Evolutionary conservation across 2,329 filamentous ascomycete species (phyloP), one percentile per base, ranked within the genome.

Genomic region (Drechslerella dactyloides): DNA sequence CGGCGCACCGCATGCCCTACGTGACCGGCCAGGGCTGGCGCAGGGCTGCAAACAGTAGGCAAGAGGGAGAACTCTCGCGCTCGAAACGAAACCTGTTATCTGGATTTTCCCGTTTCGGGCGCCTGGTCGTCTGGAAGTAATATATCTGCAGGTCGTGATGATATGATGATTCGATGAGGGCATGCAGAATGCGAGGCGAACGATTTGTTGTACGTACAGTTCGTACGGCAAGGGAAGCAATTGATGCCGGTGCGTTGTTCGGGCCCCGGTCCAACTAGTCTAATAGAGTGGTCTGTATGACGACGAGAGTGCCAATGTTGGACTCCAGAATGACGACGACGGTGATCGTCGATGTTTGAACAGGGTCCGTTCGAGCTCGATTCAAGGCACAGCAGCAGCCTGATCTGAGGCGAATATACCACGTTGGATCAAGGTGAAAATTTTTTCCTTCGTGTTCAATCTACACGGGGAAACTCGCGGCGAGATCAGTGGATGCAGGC

Each of bases 381-480:
- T n/a, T 46, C 19, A 46, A 5, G 40, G 15, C n/a, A n/a, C n/a
- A n/a, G n/a, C n/a, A n/a, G n/a, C n/a, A n/a, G n/a, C n/a, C n/a
- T n/a, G n/a, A n/a, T n/a, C n/a, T n/a, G n/a, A n/a, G n/a, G n/a
- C n/a, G n/a, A n/a, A n/a, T n/a, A n/a, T n/a, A n/a, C n/a, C n/a
- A n/a, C 17, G 40, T 44, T 5, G 40, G 40, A 44, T n/a, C n/a
- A 44, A 44, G 7, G 40, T 6, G 13, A 42, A 42, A 42, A 42
- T 21, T 5, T 19, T 21, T 48, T 23, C 21, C 21, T 19, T 48
- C 21, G n/a, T 17, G 44, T 5, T 21, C 13, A 63, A 51, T 57
- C 42, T 50, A 21, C 27, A 48, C 65, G 58, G 51, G 58, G 24
- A 52, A 59, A 63, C 54, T 64, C 23, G 23, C 24, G 53, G 52